Evolutionary conservation across 106 monocot species (phyloP), one percentile per base, ranked within the genome.

Genomic region (Dioscorea alata): DNA sequence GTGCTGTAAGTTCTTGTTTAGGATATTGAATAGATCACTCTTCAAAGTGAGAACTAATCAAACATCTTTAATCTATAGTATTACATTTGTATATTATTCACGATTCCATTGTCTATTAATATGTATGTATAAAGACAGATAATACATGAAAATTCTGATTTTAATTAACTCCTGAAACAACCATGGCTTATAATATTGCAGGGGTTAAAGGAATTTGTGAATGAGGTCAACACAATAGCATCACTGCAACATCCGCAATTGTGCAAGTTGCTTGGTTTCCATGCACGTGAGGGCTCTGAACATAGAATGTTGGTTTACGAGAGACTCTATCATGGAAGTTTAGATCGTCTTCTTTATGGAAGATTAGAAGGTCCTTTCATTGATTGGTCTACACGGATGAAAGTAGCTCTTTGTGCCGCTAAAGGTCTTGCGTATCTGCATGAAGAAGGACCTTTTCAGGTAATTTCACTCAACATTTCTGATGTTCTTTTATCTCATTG

Each of bases 401-500:
- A 93, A 70, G 75, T 99, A 25, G 92, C 92, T 8, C 66, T 99
- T 4, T 89, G 74, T 68, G 87, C 97, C 78, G 92, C 92, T 23
- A 70, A 66, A 21, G 97, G 92, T 18, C 90, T 99, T 65, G 87
- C 83, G 48, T 93, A 86, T 75, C 77, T 99, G 80, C 97, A 93
- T 64, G 97, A 99, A 69, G 97, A 99, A 75, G 97, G 92, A 12
- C 97, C 97, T 63, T 93, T 93, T 67, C 97, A 93, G 89, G 97
- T 97, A n/a, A 22, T 12, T 24, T 17, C 8, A 54, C 13, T 54
- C 54, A 4, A 54, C 19, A 8, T 1, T 54, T 42, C 42, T 42
- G 10, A 42, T 42, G 42, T 42, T 42, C 10, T 42, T 8, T 8
- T 10, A 42, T 42, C 10, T 42, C 6, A 42, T 10, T 42, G 42